phyloP scores from a whole-genome alignment of 169 alveolate genomes.

The Hammondia hammondi region DNA sequence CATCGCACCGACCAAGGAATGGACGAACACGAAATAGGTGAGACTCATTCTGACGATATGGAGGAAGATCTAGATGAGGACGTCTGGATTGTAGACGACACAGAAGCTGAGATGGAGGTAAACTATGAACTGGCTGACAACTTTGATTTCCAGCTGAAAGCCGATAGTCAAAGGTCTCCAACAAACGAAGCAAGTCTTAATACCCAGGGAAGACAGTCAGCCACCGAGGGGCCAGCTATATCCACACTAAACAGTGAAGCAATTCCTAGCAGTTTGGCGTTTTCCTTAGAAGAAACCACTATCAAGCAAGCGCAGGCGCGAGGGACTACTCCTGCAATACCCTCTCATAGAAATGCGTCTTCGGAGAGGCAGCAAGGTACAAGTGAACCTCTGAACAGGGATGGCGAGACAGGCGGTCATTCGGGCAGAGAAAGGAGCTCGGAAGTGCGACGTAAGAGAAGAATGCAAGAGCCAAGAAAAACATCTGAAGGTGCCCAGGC shows the following conservation, averaged over 20 bases:
- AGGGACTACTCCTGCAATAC: background rate
- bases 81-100: background rate
- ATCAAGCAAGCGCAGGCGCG: background rate
- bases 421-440: background rate
- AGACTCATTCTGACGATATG: background rate
- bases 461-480: background rate
- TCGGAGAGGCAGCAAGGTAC: background rate
- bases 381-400: too few relatives aligned
- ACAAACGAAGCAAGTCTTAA: background rate
- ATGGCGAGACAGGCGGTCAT: too few relatives aligned
- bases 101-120: background rate
- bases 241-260: too few relatives aligned
- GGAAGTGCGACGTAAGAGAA: background rate
- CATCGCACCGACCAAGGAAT: background rate
- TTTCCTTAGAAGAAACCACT: background rate
- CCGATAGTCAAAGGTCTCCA: background rate
- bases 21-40: background rate
- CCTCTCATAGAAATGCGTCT: background rate
- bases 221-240: too few relatives aligned
- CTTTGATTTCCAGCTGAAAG: background rate
- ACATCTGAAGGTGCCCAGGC: background rate
- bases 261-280: background rate
- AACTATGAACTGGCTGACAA: background rate
- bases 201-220: too few relatives aligned
- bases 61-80: constrained; percentile 6